Base-by-base conservation (phyloP, 306 rosid genomes). In the Vigna unguiculata region DNA sequence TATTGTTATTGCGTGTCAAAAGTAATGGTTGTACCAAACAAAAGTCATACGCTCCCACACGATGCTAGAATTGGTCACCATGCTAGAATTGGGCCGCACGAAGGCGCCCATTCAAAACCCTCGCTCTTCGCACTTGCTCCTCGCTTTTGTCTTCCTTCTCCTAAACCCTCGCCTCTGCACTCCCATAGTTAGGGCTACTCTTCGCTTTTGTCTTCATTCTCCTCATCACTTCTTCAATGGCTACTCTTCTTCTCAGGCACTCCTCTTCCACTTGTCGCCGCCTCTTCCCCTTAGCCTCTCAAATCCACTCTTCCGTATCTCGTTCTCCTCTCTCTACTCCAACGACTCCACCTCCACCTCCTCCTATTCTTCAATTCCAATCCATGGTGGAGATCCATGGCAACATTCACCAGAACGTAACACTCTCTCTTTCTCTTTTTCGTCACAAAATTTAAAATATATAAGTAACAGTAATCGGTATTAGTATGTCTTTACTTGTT, bases 351-450 rank as follows among this genome's bases (percentile, higher is more conserved):
- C 53, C 9, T 2, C 74, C 11, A 77, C 78, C 8, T 12, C 73
- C 30, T 80, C 78, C 46, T 32, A 32, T 32, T 57, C 76, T 81
- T 83, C 61, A 69, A 20, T 66, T 80, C 87, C 66, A 69, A 38
- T 69, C 90, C 91, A 1, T 95, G 90, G 91, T 79, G 85, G 85
- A 82, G 85, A 82, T 82, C 85, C 72, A 82, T 82, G 85, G 85
- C 85, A 59, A 82, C 85, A 28, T 82, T 82, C 82, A 72, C 79
- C 25, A 72, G 82, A 82, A 82, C 85, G 79, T 82, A 77, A 62
- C 71, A 9, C 45, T 69, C 40, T 32, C 62, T 24, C 43, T 55
- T 4, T 2, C 52, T 15, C 49, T 4, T 38, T 60, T 77, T 68
- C 15, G 10, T 9, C 11, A 11, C 41, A 32, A 60, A 25, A 16